phyloP scores from a whole-genome alignment of 257 asterid species.

The Petunia axillaris region DNA sequence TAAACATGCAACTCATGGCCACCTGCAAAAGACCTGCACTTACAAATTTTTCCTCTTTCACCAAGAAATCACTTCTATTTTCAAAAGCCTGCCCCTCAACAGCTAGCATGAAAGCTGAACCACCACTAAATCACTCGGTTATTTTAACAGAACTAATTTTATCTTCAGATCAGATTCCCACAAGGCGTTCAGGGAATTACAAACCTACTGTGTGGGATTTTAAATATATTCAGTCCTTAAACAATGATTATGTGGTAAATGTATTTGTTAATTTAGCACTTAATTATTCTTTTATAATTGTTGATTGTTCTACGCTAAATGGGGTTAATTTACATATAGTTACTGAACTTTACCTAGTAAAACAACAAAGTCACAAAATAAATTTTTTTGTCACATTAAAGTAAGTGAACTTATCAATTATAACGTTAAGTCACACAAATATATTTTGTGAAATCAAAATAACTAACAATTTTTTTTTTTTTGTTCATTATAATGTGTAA shows the following conservation, averaged over 20 bases:
- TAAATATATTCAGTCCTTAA: conserved; percentile 45
- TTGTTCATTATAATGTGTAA: too few species aligned
- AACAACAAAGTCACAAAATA: too few species aligned
- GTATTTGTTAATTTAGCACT: neutral
- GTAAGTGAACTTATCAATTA: too few species aligned
- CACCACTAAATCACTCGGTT: neutral
- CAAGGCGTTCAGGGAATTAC: conserved; percentile 53
- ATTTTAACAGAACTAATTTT: neutral
- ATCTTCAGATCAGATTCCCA: neutral
- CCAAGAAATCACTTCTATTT: neutral
- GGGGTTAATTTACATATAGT: too few species aligned
- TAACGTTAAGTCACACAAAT: too few species aligned
- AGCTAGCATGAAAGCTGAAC: neutral
- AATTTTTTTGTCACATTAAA: too few species aligned
- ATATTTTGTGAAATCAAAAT: too few species aligned
- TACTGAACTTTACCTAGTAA: too few species aligned
- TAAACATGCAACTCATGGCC: neutral
- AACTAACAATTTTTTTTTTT: too few species aligned
- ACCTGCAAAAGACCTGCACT: neutral
- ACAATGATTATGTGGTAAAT: conserved; percentile 38
- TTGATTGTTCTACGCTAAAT: too few species aligned
- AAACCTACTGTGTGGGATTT: conserved; percentile 43
- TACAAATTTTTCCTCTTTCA: neutral
- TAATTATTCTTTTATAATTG: neutral
- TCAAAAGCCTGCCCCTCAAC: neutral